phyloP scores from a whole-genome alignment of 768 basidiomycete species.

The Infundibulicybe gibba region DNA sequence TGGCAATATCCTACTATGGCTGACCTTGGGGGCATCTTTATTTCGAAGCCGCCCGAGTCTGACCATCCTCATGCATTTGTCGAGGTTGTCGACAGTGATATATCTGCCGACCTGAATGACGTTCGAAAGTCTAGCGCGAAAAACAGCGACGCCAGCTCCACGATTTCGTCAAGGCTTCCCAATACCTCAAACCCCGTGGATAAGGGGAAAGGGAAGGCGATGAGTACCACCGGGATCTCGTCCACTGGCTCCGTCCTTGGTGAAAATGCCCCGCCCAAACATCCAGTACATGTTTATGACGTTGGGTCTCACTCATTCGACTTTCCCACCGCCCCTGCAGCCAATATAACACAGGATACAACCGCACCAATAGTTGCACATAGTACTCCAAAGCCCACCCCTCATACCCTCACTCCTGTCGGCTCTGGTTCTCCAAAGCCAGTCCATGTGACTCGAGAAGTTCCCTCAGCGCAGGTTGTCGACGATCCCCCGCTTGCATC shows the following conservation, averaged over 20 bases:
- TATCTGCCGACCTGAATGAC: slow-evolving; percentile 18
- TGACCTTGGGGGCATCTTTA: slow-evolving; percentile 36
- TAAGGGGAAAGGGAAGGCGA: slow-evolving; percentile 52
- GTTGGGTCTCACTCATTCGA: slow-evolving; percentile 13
- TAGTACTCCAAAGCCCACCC: slow-evolving; percentile 30
- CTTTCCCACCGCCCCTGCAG: neutral
- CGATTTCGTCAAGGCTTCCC: slow-evolving; percentile 13
- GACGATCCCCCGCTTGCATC: slow-evolving; percentile 52
- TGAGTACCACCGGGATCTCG: slow-evolving; percentile 25
- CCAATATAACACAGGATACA: too few species aligned
- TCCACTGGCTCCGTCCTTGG: slow-evolving; percentile 37
- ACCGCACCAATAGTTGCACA: slow-evolving; percentile 18
- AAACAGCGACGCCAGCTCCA: slow-evolving; percentile 24
- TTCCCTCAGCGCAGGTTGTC: slow-evolving; percentile 8
- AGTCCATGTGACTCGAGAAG: too few species aligned
- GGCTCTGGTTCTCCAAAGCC: slow-evolving; percentile 5
- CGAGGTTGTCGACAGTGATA: slow-evolving; percentile 44
- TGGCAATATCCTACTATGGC: slow-evolving; percentile 55
- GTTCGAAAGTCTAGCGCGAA: slow-evolving; percentile 16
- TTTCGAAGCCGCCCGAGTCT: slow-evolving; percentile 17
- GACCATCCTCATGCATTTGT: slow-evolving; percentile 62
- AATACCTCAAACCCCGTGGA: slow-evolving; percentile 18
- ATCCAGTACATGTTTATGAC: slow-evolving; percentile 59
- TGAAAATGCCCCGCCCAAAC: slow-evolving; percentile 48
- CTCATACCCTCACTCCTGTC: slow-evolving; percentile 11